A percentile compares a stretch with the other conserved stretches of the same genome.
These are phyloP conservation scores for Metschnikowia proteae DNA, from an alignment of 805 yeast species.

Conservation along the genomic window DNA sequence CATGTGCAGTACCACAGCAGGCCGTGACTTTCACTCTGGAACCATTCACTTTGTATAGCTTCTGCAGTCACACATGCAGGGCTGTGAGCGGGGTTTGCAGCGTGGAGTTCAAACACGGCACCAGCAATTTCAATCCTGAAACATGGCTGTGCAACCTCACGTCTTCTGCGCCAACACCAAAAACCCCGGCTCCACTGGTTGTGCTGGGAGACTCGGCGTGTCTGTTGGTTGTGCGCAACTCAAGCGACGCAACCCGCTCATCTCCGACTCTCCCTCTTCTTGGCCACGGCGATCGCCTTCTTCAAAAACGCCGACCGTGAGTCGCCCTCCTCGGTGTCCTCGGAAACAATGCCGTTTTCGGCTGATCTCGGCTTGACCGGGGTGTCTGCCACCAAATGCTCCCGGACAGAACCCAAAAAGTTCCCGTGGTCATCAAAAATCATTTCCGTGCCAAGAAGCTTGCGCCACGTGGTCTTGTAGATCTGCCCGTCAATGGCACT, in stretches of 20 bases:
- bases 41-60: no score
- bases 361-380: slow-evolving; percentile 15
- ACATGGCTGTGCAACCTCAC: no score
- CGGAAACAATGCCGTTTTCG: slow-evolving; percentile 15
- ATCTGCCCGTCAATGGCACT: slow-evolving; percentile 43
- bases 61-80: no score
- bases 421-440: slow-evolving; percentile 43
- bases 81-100: no score
- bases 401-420: slow-evolving; percentile 36
- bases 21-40: no score
- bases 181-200: no score
- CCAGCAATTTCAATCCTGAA: no score
- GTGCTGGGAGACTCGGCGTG: no score
- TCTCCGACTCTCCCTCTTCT: neutral
- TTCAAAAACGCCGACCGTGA: slow-evolving; percentile 21
- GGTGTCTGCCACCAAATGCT: slow-evolving; percentile 33
- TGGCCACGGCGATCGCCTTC: slow-evolving; percentile 19
- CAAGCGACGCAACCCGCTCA: neutral
- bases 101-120: no score
- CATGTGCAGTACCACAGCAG: no score
- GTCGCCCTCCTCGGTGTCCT: slow-evolving; percentile 17
- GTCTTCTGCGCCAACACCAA: no score
- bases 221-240: no score
- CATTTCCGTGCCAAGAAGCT: slow-evolving; percentile 71
- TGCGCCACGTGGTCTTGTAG: slow-evolving; percentile 74